Evolutionary conservation across 208 protist species (phyloP).

Genomic region (Strigomonas galati): DNA sequence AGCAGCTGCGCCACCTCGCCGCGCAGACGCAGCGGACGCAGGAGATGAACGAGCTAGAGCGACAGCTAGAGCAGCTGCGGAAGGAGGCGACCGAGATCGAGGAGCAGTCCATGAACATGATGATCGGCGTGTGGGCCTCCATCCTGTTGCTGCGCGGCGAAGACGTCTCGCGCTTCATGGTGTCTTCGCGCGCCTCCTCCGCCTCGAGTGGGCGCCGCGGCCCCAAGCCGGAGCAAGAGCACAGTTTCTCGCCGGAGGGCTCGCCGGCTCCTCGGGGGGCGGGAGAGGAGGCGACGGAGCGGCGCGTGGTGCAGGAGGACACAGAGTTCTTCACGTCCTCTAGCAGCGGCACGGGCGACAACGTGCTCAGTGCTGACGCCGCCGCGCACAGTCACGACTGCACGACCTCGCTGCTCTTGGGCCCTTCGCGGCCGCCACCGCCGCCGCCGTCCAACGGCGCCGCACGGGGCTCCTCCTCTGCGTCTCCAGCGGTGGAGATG

Average conservation of each 20-base stretch:
- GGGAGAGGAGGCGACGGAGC: background rate
- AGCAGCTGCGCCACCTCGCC: constrained; percentile 48
- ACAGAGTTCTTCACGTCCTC: background rate
- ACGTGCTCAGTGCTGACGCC: background rate
- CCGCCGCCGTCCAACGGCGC: background rate
- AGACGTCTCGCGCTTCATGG: background rate
- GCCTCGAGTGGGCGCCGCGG: background rate
- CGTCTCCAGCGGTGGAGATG: no score
- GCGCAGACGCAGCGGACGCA: constrained; percentile 22
- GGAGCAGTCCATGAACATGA: constrained; percentile 24
- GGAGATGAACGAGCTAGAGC: constrained; percentile 34
- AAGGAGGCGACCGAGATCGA: background rate
- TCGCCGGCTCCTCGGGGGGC: background rate
- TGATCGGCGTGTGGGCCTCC: constrained; percentile 37
- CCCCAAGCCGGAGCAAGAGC: background rate
- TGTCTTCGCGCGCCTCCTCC: background rate
- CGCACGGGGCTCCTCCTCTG: background rate
- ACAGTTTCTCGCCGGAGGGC: no score
- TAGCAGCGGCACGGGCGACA: background rate
- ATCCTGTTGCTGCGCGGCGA: constrained; percentile 27
- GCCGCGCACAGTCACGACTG: background rate
- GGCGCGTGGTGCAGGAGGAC: constrained; percentile 4
- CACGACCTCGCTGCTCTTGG: background rate
- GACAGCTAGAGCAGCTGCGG: constrained; percentile 19
- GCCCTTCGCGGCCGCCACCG: background rate